phyloP scores from a whole-genome alignment of 2,329 filamentous ascomycete species.

The Penicillium paneum region DNA sequence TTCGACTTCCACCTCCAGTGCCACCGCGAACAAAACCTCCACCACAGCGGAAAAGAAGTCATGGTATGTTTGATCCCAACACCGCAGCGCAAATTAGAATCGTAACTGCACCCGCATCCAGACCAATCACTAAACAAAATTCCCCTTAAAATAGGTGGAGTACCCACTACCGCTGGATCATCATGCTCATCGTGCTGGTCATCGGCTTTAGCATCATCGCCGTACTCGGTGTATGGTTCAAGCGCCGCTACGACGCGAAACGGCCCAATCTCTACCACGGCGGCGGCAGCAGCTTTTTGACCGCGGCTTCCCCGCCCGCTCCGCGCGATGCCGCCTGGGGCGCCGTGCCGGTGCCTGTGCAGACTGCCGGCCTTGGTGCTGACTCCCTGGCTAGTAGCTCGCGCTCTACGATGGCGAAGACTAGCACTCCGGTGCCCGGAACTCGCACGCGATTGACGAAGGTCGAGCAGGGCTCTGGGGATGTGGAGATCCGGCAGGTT shows the following conservation, averaged over 20 bases:
- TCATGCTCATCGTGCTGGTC: slow-evolving; percentile 73
- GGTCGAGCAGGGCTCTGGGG: slow-evolving; percentile 12
- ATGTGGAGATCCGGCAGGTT: slow-evolving; percentile 29
- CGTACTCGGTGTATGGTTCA: slow-evolving; percentile 66
- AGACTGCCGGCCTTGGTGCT: slow-evolving; percentile 12
- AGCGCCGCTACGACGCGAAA: slow-evolving; percentile 69
- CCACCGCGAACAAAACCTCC: not conserved
- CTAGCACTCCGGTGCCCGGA: slow-evolving; percentile 1
- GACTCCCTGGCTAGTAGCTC: slow-evolving; percentile 31
- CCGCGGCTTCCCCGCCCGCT: slow-evolving; percentile 14
- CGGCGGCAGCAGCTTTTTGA: slow-evolving; percentile 24
- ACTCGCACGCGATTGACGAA: slow-evolving; percentile 26
- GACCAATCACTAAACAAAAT: not conserved
- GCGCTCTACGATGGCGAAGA: slow-evolving; percentile 23
- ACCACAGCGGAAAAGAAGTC: slow-evolving; percentile 15
- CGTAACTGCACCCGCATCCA: not conserved
- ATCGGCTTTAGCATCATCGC: slow-evolving; percentile 66
- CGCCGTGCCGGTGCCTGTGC: slow-evolving; percentile 11
- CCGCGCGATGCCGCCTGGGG: slow-evolving; percentile 17
- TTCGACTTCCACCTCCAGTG: not conserved
- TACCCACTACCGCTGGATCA: slow-evolving; percentile 73
- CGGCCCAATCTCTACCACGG: slow-evolving; percentile 35
- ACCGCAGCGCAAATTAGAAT: not conserved
- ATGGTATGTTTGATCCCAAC: slow-evolving; percentile 24
- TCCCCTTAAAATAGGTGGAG: slow-evolving; percentile 29